Conservation (phyloP, 1,284 basidiomycete species). For the Sporisorium sorghi region DNA sequence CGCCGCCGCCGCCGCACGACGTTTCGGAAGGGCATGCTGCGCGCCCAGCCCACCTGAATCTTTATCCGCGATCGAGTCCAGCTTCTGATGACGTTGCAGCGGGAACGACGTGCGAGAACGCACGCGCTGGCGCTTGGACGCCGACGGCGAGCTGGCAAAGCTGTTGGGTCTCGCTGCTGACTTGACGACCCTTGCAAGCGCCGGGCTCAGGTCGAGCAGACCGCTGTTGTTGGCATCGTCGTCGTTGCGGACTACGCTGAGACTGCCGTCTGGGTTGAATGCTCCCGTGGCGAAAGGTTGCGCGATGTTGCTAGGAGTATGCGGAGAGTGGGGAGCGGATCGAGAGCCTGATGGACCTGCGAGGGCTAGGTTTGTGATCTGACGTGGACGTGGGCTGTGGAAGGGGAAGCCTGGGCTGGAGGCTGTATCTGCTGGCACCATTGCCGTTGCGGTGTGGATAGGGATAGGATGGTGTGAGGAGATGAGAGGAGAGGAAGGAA, state of each 20-base stretch:
- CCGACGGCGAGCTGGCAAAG: constrained; percentile 22
- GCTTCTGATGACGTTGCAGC: background rate
- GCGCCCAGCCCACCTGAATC: constrained; percentile 1
- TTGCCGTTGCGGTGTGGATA: background rate
- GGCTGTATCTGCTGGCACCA: constrained; percentile 28
- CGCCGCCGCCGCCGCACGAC: too few species aligned
- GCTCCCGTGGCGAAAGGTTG: constrained; percentile 1
- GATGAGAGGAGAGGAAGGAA: background rate
- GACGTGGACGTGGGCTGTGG: constrained; percentile 35
- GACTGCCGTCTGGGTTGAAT: constrained; percentile 61
- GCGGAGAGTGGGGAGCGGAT: constrained; percentile 41
- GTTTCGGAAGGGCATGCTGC: constrained; percentile 13
- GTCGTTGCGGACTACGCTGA: constrained; percentile 63
- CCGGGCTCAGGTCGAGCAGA: constrained; percentile 61
- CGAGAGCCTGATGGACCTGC: constrained; percentile 25
- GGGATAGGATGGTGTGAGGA: background rate
- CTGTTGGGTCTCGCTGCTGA: constrained; percentile 20
- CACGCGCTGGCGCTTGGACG: constrained; percentile 22
- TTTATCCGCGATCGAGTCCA: constrained; percentile 8
- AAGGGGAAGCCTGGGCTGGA: constrained; percentile 33
- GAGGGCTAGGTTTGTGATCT: constrained; percentile 37
- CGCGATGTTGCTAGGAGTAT: constrained; percentile 30
- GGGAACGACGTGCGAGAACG: constrained; percentile 4
- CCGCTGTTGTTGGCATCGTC: constrained; percentile 66
- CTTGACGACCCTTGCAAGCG: constrained; percentile 33